Evolutionary conservation across 768 basidiomycete species (phyloP), one percentile per base, ranked within the genome.

Genomic region (Gyrodon lividus): DNA sequence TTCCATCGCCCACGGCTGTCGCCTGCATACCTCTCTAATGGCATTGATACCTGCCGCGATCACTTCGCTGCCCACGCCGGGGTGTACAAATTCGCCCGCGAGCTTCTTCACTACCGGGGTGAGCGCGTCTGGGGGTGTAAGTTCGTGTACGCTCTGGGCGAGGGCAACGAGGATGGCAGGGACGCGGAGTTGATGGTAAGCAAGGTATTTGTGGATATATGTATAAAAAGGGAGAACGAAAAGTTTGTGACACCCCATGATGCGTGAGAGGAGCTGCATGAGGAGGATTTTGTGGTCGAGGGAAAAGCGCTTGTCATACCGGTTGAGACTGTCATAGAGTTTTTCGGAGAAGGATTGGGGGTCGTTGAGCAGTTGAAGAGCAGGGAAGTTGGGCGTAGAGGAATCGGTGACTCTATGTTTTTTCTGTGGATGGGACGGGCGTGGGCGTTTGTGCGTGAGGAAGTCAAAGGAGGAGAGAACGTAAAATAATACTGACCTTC

Each of bases 1-100:
- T 58, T 96, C 92, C 88, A 99, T 98, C 48, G 89, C 84, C 92
- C 93, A 95, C 4, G 96, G 92, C 65, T 99, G 97, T 34, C 96
- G 71, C 28, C 89, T 71, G 67, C 93, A 97, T n/a, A 99, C 82
- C 68, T 98, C 96, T 26, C 94, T 79, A 37, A 99, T 92, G 14
- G 92, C 82, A 68, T 99, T 99, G 56, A 99, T 73, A n/a, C 97
- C 97, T 0, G 96, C 97, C 1, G 95, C 86, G 55, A 98, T 89
- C 61, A 98, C 93, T 69, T 98, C 94, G 59, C 87, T 83, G 1
- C 92, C 92, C 3, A 98, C 97, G 43, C 97, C 97, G 0, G 96
- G 95, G 68, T 98, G 95, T 2, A 99, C 89, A 59, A 98, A 99
- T 65, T 99, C 96, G 61, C 88, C 83, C 0, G 95, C 94, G 51